Evolutionary conservation across 768 basidiomycete species (phyloP).

Genomic region (Naematelia aurantialba): DNA sequence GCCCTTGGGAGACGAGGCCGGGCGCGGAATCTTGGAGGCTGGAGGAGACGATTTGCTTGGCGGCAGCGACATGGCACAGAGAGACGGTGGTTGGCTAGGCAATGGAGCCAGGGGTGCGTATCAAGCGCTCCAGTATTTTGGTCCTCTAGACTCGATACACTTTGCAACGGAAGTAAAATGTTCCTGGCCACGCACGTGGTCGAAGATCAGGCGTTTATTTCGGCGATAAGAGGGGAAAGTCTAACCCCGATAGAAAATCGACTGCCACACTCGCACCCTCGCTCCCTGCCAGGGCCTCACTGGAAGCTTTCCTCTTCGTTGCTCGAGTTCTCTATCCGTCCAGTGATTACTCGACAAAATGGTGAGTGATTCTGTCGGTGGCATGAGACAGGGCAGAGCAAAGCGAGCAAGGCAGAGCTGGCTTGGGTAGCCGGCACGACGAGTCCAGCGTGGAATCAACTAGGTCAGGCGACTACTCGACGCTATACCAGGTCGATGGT

Average conservation of each 20-base stretch:
- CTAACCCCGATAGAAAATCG: background rate
- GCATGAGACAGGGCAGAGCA: background rate
- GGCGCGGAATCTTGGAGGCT: conserved; percentile 7
- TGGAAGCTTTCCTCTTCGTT: conserved; percentile 1
- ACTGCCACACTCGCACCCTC: conserved; percentile 1
- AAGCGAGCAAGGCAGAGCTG: background rate
- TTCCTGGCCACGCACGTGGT: too few relatives aligned
- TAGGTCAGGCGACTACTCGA: too few relatives aligned
- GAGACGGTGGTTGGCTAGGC: too few relatives aligned
- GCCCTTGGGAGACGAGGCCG: background rate
- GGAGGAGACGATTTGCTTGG: background rate
- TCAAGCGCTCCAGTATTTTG: too few relatives aligned
- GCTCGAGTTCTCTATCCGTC: conserved; percentile 14
- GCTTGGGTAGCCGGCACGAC: background rate
- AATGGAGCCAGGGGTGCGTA: too few relatives aligned
- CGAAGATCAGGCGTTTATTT: too few relatives aligned
- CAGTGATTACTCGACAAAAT: conserved; percentile 28
- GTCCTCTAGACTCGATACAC: too few relatives aligned
- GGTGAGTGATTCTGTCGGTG: conserved; percentile 20
- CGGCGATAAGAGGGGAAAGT: conserved; percentile 15
- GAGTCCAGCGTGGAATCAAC: too few relatives aligned
- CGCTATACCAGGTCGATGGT: too few relatives aligned
- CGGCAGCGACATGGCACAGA: background rate
- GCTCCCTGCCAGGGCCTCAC: background rate
- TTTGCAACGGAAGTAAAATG: too few relatives aligned